Evolutionary conservation across 2,329 filamentous ascomycete genomes (phyloP).

Genomic region (Peltaster fructicola): DNA sequence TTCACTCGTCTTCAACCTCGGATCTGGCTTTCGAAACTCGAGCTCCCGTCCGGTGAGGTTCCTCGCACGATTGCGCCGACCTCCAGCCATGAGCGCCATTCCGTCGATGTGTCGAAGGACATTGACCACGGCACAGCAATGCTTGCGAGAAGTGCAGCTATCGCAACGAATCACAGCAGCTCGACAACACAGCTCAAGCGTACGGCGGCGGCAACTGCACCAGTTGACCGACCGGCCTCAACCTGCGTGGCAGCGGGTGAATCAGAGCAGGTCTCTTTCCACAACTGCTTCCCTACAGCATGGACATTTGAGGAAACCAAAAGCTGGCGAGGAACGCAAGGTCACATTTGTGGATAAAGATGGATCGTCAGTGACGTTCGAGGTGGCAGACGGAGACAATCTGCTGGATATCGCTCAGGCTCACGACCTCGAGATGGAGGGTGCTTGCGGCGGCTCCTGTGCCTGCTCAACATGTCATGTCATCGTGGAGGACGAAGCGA

Average conservation of each 20-base stretch:
- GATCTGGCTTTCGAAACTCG: no score
- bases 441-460: slow-evolving; percentile 86
- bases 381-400: slow-evolving; percentile 76
- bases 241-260: not conserved
- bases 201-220: no score
- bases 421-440: slow-evolving; percentile 93
- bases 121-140: no score
- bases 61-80: no score
- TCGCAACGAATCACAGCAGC: no score
- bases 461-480: slow-evolving; percentile 89
- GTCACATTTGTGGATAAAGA: slow-evolving; percentile 94
- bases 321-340: slow-evolving; percentile 78
- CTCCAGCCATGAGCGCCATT: no score
- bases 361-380: slow-evolving; percentile 53
- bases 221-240: not conserved
- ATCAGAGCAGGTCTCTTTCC: slow-evolving; percentile 53
- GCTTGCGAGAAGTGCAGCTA: no score
- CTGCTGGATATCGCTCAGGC: slow-evolving; percentile 87
- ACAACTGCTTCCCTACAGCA: slow-evolving; percentile 44
- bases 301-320: slow-evolving; percentile 67
- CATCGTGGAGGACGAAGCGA: slow-evolving; percentile 55
- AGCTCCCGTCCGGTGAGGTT: no score
- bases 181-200: no score
- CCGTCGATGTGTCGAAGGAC: no score
- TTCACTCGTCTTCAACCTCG: no score